phyloP scores from a whole-genome alignment of 352 stramenopile species.

The Blastocystis sp. region DNA sequence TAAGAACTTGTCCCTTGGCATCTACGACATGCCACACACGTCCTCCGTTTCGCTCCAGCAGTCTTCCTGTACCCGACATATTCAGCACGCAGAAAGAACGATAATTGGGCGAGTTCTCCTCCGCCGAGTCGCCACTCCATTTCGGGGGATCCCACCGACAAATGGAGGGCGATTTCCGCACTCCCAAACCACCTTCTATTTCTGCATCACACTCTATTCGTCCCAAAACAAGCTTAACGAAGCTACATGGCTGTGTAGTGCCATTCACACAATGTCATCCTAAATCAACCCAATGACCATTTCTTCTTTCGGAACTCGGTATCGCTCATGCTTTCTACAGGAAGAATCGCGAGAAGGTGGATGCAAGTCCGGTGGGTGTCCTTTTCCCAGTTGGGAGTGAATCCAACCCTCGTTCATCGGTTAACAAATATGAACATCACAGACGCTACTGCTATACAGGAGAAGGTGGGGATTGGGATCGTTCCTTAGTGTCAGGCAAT shows the following conservation, averaged over 20 bases:
- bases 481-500: slow-evolving; percentile 11
- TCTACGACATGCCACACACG: slow-evolving; percentile 67
- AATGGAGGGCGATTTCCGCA: too few species aligned
- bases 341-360: background rate
- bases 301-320: background rate
- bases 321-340: background rate
- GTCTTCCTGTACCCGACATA: slow-evolving; percentile 52
- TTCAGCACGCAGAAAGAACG: background rate
- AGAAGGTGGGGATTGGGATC: slow-evolving; percentile 3
- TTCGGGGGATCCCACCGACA: slow-evolving; percentile 14
- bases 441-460: slow-evolving; percentile 35
- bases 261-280: too few species aligned
- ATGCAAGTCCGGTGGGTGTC: background rate
- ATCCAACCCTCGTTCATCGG: background rate
- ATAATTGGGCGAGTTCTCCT: background rate
- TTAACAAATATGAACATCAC: slow-evolving; percentile 16
- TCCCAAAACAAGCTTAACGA: too few species aligned
- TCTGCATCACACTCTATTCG: too few species aligned
- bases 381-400: slow-evolving; percentile 21
- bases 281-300: background rate
- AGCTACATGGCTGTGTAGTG: too few species aligned
- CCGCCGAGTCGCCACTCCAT: background rate
- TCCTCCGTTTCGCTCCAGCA: slow-evolving; percentile 43
- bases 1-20: slow-evolving; percentile 66
- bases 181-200: too few species aligned